A percentile compares a stretch with the other conserved stretches of the same genome.
These are phyloP conservation scores for Atalantia buxifolia DNA, from an alignment of 345 rosid genomes.

Conservation along the genomic window DNA sequence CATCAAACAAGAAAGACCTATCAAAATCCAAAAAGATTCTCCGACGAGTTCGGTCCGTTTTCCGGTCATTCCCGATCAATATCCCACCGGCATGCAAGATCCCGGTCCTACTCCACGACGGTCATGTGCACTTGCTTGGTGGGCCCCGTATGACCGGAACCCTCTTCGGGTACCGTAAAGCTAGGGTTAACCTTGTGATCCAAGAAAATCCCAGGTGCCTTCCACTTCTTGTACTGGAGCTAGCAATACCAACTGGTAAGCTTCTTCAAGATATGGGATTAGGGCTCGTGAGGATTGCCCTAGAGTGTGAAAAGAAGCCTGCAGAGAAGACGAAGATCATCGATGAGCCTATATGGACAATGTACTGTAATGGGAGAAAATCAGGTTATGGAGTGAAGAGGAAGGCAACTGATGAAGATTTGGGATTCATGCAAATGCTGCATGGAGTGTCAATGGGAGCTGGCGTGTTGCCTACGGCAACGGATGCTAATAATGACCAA, in stretches of 20 bases:
- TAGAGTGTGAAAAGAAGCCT: constrained; percentile 74
- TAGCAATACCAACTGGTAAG: constrained; percentile 72
- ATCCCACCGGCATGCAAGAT: constrained; percentile 47
- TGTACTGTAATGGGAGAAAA: constrained; percentile 72
- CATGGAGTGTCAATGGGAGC: constrained; percentile 81
- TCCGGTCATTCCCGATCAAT: constrained; percentile 73
- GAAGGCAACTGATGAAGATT: constrained; percentile 69
- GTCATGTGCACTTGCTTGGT: constrained; percentile 56
- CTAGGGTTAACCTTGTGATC: constrained; percentile 64
- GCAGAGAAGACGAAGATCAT: constrained; percentile 53
- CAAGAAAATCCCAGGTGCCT: constrained; percentile 68
- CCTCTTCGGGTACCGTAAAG: constrained; percentile 63
- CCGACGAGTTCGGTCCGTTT: constrained; percentile 51
- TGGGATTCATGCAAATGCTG: constrained; percentile 69
- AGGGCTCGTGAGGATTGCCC: constrained; percentile 70
- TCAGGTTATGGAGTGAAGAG: constrained; percentile 77
- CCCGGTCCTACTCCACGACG: constrained; percentile 43
- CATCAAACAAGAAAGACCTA: neutral
- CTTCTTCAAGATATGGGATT: constrained; percentile 69
- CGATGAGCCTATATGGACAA: constrained; percentile 74
- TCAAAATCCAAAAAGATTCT: constrained; percentile 29
- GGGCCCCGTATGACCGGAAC: constrained; percentile 85
- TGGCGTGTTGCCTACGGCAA: constrained; percentile 58
- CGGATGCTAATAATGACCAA: too few relatives aligned
- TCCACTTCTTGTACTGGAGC: constrained; percentile 60